phyloP scores from a whole-genome alignment of 1,284 basidiomycete genomes.

The Pseudozyma flocculosa region DNA sequence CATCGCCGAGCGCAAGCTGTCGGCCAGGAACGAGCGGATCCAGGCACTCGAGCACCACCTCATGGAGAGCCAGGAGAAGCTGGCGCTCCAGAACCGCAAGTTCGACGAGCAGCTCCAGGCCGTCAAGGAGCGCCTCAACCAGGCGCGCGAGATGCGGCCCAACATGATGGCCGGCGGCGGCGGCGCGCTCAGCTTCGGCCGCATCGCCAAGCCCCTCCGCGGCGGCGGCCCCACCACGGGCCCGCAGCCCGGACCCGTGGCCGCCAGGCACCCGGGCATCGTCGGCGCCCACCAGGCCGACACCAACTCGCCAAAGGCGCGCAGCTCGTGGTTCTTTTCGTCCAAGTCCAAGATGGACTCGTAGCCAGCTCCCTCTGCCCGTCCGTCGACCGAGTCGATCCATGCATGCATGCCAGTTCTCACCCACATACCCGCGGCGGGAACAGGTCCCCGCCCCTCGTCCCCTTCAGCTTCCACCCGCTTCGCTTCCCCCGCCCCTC shows the following conservation, averaged over 20 bases:
- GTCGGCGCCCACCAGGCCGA: slow-evolving; percentile 5
- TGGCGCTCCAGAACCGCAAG: slow-evolving; percentile 89
- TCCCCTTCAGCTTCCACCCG: background rate
- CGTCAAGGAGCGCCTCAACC: slow-evolving; percentile 85
- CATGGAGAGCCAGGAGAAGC: slow-evolving; percentile 86
- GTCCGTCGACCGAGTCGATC: too few species aligned
- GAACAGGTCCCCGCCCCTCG: background rate
- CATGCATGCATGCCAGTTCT: background rate
- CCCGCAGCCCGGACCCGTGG: slow-evolving; percentile 26
- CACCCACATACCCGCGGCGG: background rate
- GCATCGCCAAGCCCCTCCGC: slow-evolving; percentile 93
- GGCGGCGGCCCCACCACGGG: slow-evolving; percentile 65
- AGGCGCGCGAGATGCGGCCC: slow-evolving; percentile 75
- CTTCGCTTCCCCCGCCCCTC: too few species aligned
- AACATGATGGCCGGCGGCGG: slow-evolving; percentile 4
- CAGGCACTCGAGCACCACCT: slow-evolving; percentile 75
- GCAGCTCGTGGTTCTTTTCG: slow-evolving; percentile 49
- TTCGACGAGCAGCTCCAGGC: slow-evolving; percentile 89
- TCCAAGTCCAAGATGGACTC: slow-evolving; percentile 23
- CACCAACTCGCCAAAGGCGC: slow-evolving; percentile 39
- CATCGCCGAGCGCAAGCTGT: slow-evolving; percentile 90
- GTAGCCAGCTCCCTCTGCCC: background rate
- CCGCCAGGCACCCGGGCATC: slow-evolving; percentile 23
- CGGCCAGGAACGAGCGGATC: slow-evolving; percentile 95
- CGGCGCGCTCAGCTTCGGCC: slow-evolving; percentile 77